These are phyloP conservation scores for Iberis pinnata DNA, from an alignment of 345 rosid species.

Conservation along the genomic window DNA sequence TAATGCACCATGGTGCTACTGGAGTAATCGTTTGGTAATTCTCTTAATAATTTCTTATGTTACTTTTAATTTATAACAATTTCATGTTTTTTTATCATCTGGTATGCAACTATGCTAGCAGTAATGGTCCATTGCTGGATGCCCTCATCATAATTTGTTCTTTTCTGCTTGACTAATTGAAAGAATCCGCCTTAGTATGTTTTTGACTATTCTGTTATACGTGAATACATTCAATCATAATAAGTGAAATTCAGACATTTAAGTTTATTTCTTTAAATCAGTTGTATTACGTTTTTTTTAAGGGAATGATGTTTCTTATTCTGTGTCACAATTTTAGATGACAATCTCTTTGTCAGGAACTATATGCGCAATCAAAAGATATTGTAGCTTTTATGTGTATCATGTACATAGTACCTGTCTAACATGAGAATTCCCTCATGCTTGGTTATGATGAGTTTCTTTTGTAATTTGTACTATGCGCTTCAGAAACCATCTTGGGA, in stretches of 20 bases:
- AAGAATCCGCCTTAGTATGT: slow-evolving; percentile 1
- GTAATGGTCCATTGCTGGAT: neutral
- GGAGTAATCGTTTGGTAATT: slow-evolving; percentile 93
- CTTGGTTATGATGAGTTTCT: slow-evolving; percentile 14
- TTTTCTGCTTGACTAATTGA: slow-evolving; percentile 3
- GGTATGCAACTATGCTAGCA: neutral
- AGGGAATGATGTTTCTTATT: slow-evolving; percentile 4
- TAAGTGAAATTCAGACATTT: slow-evolving; percentile 4
- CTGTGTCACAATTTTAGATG: neutral
- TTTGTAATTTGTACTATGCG: slow-evolving; percentile 3
- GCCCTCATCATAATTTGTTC: slow-evolving; percentile 1
- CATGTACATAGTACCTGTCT: slow-evolving; percentile 1
- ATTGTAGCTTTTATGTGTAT: slow-evolving; percentile 1
- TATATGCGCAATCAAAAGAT: neutral
- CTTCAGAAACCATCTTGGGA: slow-evolving; percentile 97
- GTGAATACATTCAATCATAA: neutral
- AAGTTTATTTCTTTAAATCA: neutral
- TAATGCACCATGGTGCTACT: slow-evolving; percentile 97
- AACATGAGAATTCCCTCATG: neutral
- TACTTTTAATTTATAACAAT: slow-evolving; percentile 18
- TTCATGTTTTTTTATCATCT: slow-evolving; percentile 15
- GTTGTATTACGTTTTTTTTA: neutral
- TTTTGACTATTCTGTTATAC: neutral
- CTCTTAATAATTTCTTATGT: slow-evolving; percentile 20
- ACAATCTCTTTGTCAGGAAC: neutral